Evolutionary conservation across 768 basidiomycete species (phyloP).

Genomic region (Suillus variegatus): DNA sequence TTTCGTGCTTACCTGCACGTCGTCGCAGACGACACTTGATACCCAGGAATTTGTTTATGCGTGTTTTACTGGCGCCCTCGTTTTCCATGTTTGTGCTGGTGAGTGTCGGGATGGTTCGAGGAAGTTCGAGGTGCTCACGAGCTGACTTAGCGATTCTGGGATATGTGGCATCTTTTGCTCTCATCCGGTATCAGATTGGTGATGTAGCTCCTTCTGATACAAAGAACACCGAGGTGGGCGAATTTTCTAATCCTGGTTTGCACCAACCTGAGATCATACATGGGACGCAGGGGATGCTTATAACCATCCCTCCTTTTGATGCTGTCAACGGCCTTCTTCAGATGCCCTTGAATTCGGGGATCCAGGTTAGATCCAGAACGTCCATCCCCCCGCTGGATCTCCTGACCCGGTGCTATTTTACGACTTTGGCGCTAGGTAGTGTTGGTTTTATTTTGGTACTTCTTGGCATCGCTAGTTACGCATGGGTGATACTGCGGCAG

Average conservation of each 20-base stretch:
- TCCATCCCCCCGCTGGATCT: constrained; percentile 19
- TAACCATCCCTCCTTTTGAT: background rate
- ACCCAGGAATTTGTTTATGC: constrained; percentile 28
- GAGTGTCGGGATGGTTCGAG: constrained; percentile 6
- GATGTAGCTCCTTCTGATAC: constrained; percentile 8
- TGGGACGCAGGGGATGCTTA: background rate
- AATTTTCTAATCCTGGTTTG: background rate
- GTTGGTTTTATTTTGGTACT: constrained; percentile 27
- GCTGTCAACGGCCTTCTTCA: too few species aligned
- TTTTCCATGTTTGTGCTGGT: constrained; percentile 33
- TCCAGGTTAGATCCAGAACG: background rate
- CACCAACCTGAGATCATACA: background rate
- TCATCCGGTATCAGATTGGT: constrained; percentile 29
- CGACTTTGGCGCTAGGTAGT: constrained; percentile 24
- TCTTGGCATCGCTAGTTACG: constrained; percentile 26
- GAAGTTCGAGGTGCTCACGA: background rate
- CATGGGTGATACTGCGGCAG: constrained; percentile 23
- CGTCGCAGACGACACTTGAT: constrained; percentile 20
- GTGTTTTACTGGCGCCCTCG: constrained; percentile 30
- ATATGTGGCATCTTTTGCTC: constrained; percentile 28
- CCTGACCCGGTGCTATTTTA: constrained; percentile 28
- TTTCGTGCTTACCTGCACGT: constrained; percentile 25
- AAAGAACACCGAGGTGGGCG: background rate
- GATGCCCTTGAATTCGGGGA: background rate
- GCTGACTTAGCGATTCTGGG: constrained; percentile 25